Evolutionary conservation across 164 flowering plant species (phyloP), one percentile per base, ranked within the genome.

Genomic region (Buxus sempervirens): DNA sequence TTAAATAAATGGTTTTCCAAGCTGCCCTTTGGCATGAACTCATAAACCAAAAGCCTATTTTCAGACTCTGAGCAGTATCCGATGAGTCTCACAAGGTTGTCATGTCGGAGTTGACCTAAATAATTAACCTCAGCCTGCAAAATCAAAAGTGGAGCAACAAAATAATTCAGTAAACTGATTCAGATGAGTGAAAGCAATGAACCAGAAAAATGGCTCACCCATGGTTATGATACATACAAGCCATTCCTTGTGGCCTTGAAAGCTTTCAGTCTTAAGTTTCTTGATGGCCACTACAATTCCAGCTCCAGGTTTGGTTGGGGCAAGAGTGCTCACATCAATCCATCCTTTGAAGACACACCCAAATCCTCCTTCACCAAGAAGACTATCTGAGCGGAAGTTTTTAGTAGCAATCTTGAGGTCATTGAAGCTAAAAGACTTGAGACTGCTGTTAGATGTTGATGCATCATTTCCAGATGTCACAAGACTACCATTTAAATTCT

Each of bases 191-290:
- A 15, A 20, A 48, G 41, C 59, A 24, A 3, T 27, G 5, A 51
- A 41, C 10, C 12, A 25, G 54, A 64, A 36, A 69, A 54, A 32
- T 21, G 36, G 38, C 60, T 1, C 14, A 55, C 25, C 18, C 16
- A 18, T 28, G 9, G 27, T 68, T 6, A 51, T 18, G 56, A 3
- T 5, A 79, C 88, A 53, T 88, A 88, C 95, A 70, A 87, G 96
- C 96, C 97, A 91, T 83, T 91, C 97, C 66, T 82, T 86, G 80
- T 91, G 90, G 20, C 97, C 97, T 79, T 91, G 97, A 69, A 81
- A 83, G 79, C 97, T 84, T 69, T 83, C 90, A 25, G 68, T 28
- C 75, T 87, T 90, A 56, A 87, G 90, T 57, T 75, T 90, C 78
- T 88, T 87, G 67, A 89, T 72, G 19, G 96, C 96, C 26, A 90